phyloP scores from a whole-genome alignment of 176 grass and related monocot genomes.

The Zoysia japonica region DNA sequence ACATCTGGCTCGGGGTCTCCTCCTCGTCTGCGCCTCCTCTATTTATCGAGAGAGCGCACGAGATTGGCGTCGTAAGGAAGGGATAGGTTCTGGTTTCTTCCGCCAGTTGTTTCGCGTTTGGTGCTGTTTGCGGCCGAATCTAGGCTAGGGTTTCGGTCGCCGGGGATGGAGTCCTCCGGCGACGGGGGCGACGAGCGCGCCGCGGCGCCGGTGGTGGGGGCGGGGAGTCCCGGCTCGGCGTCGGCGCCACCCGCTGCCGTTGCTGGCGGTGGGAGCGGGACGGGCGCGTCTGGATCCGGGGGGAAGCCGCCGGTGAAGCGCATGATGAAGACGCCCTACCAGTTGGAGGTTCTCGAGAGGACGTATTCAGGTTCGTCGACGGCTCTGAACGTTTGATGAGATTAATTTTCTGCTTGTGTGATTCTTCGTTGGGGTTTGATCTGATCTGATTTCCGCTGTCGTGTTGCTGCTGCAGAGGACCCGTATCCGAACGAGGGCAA shows the following conservation, averaged over 20 bases:
- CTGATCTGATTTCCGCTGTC: conserved; percentile 21
- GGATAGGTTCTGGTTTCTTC: conserved; percentile 28
- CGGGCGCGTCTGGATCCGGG: conserved; percentile 48
- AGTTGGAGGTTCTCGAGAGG: conserved; percentile 85
- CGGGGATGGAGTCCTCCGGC: conserved; percentile 69
- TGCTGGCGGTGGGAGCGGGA: conserved; percentile 32
- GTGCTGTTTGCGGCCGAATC: conserved; percentile 27
- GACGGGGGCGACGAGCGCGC: conserved; percentile 54
- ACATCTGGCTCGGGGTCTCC: neutral
- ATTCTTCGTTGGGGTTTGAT: conserved; percentile 17
- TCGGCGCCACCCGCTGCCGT: conserved; percentile 7
- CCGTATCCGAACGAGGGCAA: conserved; percentile 60
- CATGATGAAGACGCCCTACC: conserved; percentile 97
- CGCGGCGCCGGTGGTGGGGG: conserved; percentile 15
- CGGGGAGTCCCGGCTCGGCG: conserved; percentile 32
- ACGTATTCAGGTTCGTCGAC: conserved; percentile 67
- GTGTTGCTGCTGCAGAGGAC: conserved; percentile 55
- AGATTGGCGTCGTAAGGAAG: neutral
- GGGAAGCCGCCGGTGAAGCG: conserved; percentile 64
- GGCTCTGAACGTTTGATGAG: conserved; percentile 1
- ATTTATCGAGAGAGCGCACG: conserved; percentile 15
- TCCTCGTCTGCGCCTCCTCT: neutral
- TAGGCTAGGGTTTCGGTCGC: conserved; percentile 63
- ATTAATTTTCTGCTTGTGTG: neutral
- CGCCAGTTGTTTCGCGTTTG: neutral